Evolutionary conservation across 306 rosid genomes (phyloP).

Genomic region (Quercus cerris): DNA sequence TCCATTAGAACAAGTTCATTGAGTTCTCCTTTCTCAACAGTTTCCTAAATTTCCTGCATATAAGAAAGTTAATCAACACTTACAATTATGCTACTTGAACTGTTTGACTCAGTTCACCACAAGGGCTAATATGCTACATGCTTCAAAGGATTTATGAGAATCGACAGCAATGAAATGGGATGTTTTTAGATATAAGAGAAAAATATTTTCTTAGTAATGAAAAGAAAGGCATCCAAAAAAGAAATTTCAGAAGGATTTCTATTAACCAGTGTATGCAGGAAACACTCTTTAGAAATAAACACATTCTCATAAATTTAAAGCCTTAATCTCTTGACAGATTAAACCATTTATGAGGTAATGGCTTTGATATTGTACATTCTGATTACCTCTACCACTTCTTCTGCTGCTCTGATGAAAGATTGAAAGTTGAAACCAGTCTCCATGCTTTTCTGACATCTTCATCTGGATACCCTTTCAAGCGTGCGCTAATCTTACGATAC

Average conservation of each 20-base stretch:
- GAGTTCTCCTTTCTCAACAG: conserved; percentile 89
- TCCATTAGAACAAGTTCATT: conserved; percentile 86
- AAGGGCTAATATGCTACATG: neutral
- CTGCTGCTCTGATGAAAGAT: conserved; percentile 65
- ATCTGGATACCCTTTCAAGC: conserved; percentile 35
- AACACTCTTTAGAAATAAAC: neutral
- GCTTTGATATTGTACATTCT: neutral
- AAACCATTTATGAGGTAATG: neutral
- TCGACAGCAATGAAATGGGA: neutral
- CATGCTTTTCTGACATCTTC: conserved; percentile 76
- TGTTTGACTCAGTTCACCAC: no score
- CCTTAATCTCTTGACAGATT: neutral
- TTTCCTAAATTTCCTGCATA: conserved; percentile 83
- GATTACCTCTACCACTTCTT: conserved; percentile 87
- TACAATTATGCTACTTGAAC: neutral
- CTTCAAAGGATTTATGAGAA: neutral
- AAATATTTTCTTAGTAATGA: neutral
- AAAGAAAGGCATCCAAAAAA: neutral
- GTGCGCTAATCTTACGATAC: no score
- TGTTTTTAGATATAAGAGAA: neutral
- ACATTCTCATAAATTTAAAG: neutral
- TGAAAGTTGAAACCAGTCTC: conserved; percentile 49
- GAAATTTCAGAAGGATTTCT: neutral
- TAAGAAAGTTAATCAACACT: conserved; percentile 3
- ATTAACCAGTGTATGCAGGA: neutral